phyloP scores from a whole-genome alignment of 2,329 filamentous ascomycete genomes.

The Coniochaeta hoffmannii region DNA sequence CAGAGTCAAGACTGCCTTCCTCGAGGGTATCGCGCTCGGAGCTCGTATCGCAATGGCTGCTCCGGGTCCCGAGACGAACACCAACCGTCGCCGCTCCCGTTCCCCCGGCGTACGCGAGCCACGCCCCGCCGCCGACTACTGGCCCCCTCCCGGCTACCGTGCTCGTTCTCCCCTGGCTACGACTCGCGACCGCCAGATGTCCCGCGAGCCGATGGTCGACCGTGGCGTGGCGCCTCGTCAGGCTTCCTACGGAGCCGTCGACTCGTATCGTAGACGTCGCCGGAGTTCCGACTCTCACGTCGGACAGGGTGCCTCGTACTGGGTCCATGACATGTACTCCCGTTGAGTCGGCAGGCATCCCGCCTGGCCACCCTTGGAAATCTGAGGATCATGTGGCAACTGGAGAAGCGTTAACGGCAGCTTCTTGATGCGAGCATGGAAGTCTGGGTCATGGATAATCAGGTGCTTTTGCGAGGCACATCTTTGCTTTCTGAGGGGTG shows the following conservation, averaged over 20 bases:
- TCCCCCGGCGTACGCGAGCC: not conserved
- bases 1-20: not conserved
- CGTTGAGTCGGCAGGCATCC: not conserved
- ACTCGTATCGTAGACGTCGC: not conserved
- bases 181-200: not conserved
- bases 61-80: not conserved
- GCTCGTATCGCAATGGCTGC: not conserved
- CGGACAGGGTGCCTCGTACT: not conserved
- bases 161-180: not conserved
- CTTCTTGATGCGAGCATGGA: not conserved
- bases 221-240: not conserved
- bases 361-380: not conserved
- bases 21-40: constrained; percentile 4
- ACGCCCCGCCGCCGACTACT: not conserved
- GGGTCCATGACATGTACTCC: not conserved
- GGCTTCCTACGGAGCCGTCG: not conserved
- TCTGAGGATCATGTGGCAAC: no score
- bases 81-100: not conserved
- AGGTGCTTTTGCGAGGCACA: not conserved
- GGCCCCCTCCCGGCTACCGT: not conserved
- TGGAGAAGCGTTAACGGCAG: not conserved
- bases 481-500: not conserved
- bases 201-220: not conserved
- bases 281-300: not conserved
- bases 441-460: not conserved